Percentiles rank a stretch among this genome's conserved stretches.
Evolutionary conservation across 441 rosid genomes (phyloP).

Genomic region (Pelargonium fulgidum): DNA sequence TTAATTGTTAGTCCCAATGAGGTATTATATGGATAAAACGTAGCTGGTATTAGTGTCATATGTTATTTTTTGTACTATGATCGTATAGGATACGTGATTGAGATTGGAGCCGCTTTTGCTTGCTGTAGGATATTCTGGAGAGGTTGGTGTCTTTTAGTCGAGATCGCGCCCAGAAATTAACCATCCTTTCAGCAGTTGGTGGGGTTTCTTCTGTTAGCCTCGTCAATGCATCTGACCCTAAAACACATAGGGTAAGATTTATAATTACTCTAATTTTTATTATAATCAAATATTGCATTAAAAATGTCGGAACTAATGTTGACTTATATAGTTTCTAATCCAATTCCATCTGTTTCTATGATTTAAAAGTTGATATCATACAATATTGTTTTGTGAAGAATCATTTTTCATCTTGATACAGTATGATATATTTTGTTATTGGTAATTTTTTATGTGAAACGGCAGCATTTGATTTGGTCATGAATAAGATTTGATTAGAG

Average conservation of each 20-base stretch:
- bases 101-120: constrained; percentile 6
- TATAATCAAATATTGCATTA: background rate
- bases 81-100: background rate
- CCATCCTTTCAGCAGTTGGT: constrained; percentile 1
- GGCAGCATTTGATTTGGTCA: background rate
- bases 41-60: background rate
- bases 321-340: background rate
- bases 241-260: constrained; percentile 1
- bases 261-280: background rate
- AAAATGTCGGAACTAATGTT: background rate
- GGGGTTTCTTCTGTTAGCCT: background rate
- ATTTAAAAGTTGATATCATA: background rate
- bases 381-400: background rate
- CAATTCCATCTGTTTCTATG: background rate
- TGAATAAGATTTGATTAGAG: background rate
- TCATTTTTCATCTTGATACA: background rate
- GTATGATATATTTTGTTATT: background rate
- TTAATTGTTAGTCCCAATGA: background rate
- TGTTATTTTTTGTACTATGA: background rate
- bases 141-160: background rate
- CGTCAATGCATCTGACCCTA: background rate
- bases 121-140: background rate
- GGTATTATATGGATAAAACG: background rate
- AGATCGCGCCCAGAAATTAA: background rate
- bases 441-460: background rate